Evolutionary conservation across 2,329 filamentous ascomycete genomes (phyloP).

Genomic region (Dothidotthia symphoricarpi): DNA sequence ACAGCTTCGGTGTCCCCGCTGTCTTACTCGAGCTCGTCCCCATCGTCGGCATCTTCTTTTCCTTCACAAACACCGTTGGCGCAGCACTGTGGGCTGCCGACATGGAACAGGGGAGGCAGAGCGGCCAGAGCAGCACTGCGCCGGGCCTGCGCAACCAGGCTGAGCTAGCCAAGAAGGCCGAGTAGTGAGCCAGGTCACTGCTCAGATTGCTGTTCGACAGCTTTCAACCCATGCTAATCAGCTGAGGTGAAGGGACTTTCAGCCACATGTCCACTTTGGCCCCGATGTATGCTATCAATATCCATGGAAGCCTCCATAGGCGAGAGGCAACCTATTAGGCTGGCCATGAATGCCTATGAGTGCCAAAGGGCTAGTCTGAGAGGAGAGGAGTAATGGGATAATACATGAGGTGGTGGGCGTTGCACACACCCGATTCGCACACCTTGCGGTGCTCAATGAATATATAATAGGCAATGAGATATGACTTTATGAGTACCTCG

Average conservation of each 20-base stretch:
- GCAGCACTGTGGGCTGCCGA: slow-evolving; percentile 94
- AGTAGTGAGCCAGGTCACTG: slow-evolving; percentile 22
- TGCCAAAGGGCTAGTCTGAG: too few species aligned
- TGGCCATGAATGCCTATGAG: slow-evolving; percentile 18
- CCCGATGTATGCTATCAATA: slow-evolving; percentile 25
- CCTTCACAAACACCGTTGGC: slow-evolving; percentile 88
- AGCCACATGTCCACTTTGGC: slow-evolving; percentile 9
- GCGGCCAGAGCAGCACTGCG: slow-evolving; percentile 30
- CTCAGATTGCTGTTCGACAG: slow-evolving; percentile 1
- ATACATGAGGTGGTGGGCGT: too few species aligned
- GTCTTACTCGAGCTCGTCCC: slow-evolving; percentile 84
- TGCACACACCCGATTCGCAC: too few species aligned
- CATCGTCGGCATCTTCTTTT: slow-evolving; percentile 76
- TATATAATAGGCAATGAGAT: too few species aligned
- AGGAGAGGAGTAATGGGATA: too few species aligned
- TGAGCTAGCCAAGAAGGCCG: slow-evolving; percentile 37
- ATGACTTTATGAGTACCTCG: too few species aligned
- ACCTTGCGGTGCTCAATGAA: too few species aligned
- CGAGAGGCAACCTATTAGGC: slow-evolving; percentile 31
- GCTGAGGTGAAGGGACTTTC: slow-evolving; percentile 7
- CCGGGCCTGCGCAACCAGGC: slow-evolving; percentile 39
- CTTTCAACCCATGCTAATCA: slow-evolving; percentile 8
- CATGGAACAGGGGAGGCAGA: slow-evolving; percentile 55
- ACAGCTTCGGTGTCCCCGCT: slow-evolving; percentile 67
- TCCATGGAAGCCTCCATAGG: slow-evolving; percentile 39